phyloP scores from a whole-genome alignment of 768 basidiomycete species.

The Pluteus cervinus region DNA sequence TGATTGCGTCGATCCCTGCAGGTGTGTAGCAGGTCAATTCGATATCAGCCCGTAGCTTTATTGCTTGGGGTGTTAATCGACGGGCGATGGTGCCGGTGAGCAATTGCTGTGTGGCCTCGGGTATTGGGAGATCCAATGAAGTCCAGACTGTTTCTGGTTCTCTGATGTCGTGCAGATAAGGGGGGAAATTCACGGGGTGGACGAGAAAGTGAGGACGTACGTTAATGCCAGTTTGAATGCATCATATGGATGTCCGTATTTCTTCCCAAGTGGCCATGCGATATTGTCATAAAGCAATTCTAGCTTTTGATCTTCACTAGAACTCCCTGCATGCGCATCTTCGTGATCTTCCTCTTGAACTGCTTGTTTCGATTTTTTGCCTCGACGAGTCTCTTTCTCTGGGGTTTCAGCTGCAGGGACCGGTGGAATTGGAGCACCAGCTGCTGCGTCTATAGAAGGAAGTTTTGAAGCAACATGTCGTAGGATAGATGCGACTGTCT shows the following conservation, averaged over 20 bases:
- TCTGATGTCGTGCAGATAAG: constrained; percentile 15
- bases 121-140: constrained; percentile 52
- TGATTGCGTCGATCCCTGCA: constrained; percentile 94
- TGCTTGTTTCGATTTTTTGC: constrained; percentile 39
- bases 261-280: constrained; percentile 88
- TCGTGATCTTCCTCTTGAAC: constrained; percentile 42
- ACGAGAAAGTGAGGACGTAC: constrained; percentile 38
- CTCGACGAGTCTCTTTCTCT: constrained; percentile 44
- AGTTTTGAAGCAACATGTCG: constrained; percentile 85
- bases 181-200: neutral
- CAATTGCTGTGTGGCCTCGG: constrained; percentile 50
- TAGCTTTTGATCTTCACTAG: constrained; percentile 72
- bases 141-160: constrained; percentile 73
- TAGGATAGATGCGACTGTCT: constrained; percentile 90
- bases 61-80: constrained; percentile 94
- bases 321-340: constrained; percentile 29
- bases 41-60: constrained; percentile 97
- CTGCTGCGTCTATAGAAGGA: constrained; percentile 33
- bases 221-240: constrained; percentile 96
- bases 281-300: constrained; percentile 87
- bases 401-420: constrained; percentile 26
- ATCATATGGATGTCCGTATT: constrained; percentile 94
- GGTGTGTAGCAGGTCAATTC: constrained; percentile 96
- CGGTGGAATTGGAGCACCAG: too few species aligned
- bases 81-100: constrained; percentile 85